Evolutionary conservation across 1,284 basidiomycete genomes (phyloP), one percentile per base, ranked within the genome.

Genomic region (Fomitopsis palustris): DNA sequence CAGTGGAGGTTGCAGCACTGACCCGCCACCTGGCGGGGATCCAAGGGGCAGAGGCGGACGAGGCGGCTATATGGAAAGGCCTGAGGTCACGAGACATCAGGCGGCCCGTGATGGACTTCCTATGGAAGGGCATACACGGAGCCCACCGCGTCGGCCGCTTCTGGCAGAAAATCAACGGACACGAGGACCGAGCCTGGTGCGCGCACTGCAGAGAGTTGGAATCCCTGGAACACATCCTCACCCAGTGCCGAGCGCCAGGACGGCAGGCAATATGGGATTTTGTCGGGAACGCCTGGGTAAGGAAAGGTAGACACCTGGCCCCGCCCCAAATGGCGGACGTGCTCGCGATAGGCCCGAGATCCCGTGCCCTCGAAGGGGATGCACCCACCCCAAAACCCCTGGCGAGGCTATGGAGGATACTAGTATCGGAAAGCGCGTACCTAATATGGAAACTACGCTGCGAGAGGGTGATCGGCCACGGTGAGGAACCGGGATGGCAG

Each of bases 51-150:
- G 7, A 19, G n/a, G 7, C 10, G 2, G 41, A 42, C n/a, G 41
- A 19, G 7, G 8, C 41, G 4, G n/a, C 10, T 19, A 4, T 42
- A 4, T 42, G 41, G 41, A 4, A 2, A 3, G 21, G 41, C 4
- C 4, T 42, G 17, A 8, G 41, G 17, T 19, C n/a, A 8, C 7
- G n/a, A 17, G 68, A 69, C 38, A 43, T 74, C n/a, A 55, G 63
- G 0, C 61, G 61, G 4, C 68, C 64, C n/a, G 63, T 66, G 0
- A 54, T 64, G 8, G 63, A 65, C 55, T 74, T 73, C 64, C 54
- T 72, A 3, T 76, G 71, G 72, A 70, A 61, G 51, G 16, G 56
- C 0, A 64, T 69, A 4, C 75, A 76, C 55, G 63, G 69, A 29
- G 68, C 69, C 0, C 66, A 67, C n/a, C 16, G 41, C 17, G 17